phyloP scores from a whole-genome alignment of 106 monocot genomes.

The Dendrobium nobile region DNA sequence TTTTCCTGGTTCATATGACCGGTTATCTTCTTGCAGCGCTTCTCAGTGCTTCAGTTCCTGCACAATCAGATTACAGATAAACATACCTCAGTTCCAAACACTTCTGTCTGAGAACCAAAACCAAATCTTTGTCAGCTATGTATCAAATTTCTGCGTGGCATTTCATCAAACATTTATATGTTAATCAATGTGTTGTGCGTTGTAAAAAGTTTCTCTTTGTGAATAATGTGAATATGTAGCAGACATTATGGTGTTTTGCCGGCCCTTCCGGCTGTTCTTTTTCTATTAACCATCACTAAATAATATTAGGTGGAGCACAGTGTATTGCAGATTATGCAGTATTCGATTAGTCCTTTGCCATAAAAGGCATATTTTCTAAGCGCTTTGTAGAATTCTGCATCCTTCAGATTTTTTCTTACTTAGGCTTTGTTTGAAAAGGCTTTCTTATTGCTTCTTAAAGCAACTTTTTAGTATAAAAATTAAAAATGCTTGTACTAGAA shows the following conservation, averaged over 20 bases:
- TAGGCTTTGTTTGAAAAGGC: no score
- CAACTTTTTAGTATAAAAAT: no score
- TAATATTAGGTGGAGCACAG: no score
- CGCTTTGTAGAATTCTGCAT: no score
- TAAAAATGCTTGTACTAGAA: no score
- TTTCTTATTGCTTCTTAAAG: no score
- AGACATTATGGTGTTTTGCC: not conserved
- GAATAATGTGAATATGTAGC: not conserved
- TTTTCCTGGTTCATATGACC: not conserved
- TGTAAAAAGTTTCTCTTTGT: not conserved
- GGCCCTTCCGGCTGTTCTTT: no score
- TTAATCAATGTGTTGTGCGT: not conserved
- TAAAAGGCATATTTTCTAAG: no score
- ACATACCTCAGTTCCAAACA: slow-evolving; percentile 9
- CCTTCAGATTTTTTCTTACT: no score
- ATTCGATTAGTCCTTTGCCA: no score
- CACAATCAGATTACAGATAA: slow-evolving; percentile 52
- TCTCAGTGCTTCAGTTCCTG: slow-evolving; percentile 65
- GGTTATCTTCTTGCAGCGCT: slow-evolving; percentile 35
- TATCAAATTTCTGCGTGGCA: not conserved
- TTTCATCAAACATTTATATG: not conserved
- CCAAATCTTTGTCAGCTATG: not conserved
- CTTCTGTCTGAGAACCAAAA: slow-evolving; percentile 6
- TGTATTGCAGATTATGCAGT: no score
- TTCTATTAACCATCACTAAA: no score